phyloP scores from a whole-genome alignment of 306 rosid genomes.

The Elaeagnus macrophylla region DNA sequence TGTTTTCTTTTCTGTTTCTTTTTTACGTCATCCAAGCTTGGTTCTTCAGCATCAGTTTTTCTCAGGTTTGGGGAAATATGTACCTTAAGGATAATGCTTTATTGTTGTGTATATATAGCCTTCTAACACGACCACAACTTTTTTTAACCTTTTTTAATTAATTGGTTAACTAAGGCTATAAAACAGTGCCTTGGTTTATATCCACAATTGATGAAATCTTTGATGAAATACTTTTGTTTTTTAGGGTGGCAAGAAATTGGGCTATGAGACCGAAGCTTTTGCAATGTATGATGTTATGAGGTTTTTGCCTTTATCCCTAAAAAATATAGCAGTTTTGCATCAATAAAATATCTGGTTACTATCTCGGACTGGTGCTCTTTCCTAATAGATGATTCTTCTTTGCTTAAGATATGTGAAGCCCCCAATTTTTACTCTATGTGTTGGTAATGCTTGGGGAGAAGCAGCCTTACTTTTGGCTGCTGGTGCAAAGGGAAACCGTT shows the following conservation, averaged over 20 bases:
- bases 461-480: slow-evolving; percentile 97
- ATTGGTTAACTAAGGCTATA: slow-evolving; percentile 5
- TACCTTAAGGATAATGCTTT: too few species aligned
- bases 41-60: too few species aligned
- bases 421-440: slow-evolving; percentile 85
- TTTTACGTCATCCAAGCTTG: too few species aligned
- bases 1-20: too few species aligned
- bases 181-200: slow-evolving; percentile 12
- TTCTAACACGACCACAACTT: background rate
- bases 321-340: slow-evolving; percentile 19
- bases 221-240: slow-evolving; percentile 9
- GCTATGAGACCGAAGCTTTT: slow-evolving; percentile 93
- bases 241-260: slow-evolving; percentile 95
- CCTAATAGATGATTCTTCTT: slow-evolving; percentile 3
- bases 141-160: background rate
- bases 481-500: slow-evolving; percentile 92
- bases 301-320: slow-evolving; percentile 23
- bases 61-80: too few species aligned
- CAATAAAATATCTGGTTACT: too few species aligned
- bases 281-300: slow-evolving; percentile 89
- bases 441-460: slow-evolving; percentile 99
- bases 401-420: slow-evolving; percentile 65
- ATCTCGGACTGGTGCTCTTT: background rate
- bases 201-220: slow-evolving; percentile 16
- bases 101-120: too few species aligned